Evolutionary conservation across 768 basidiomycete species (phyloP), one percentile per base, ranked within the genome.

Genomic region (Boletus reticulatus): DNA sequence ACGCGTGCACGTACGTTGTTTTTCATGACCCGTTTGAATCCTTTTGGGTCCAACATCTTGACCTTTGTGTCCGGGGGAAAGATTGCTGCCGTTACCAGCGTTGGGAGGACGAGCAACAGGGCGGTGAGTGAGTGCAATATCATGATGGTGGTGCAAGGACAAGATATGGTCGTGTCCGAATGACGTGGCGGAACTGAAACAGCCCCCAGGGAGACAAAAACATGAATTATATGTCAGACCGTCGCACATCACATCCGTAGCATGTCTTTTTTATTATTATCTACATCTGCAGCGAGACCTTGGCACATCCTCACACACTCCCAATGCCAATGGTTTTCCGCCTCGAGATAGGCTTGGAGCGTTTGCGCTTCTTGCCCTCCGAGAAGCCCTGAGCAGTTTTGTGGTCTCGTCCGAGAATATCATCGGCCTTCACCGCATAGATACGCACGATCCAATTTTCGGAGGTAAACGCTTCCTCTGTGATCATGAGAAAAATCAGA

Each of bases 401-500:
- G 50, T 88, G 83, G 63, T 98, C 93, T 56, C 97, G 84, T 29
- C 94, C 95, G 3, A 99, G 79, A 16, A 83, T 72, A 71, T 98
- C 97, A 48, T 97, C 94, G 66, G 93, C 94, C 75, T 92, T 94
- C 43, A 98, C 97, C 66, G 92, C 79, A 67, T 92, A 99, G 67
- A 99, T 96, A 37, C 97, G 89, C 55, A 94, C 96, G 61, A 99
- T 96, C 97, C 97, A 99, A 74, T 99, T 99, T 77, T 99, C 97
- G 8, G 94, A 92, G 2, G 97, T 99, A 78, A 95, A 99, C 9
- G 96, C 97, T 73, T 99, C 97, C 59, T 99, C 93, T 92, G 58
- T 11, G 1, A 37, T 27, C 13, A 38, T 2, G 3, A 10, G 16
- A 34, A 46, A n/a, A 39, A 20, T 68, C 22, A 65, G 48, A 48